Evolutionary conservation across 177 flowering plant species (phyloP), one percentile per base, ranked within the genome.

Genomic region (Vitis hybrid): DNA sequence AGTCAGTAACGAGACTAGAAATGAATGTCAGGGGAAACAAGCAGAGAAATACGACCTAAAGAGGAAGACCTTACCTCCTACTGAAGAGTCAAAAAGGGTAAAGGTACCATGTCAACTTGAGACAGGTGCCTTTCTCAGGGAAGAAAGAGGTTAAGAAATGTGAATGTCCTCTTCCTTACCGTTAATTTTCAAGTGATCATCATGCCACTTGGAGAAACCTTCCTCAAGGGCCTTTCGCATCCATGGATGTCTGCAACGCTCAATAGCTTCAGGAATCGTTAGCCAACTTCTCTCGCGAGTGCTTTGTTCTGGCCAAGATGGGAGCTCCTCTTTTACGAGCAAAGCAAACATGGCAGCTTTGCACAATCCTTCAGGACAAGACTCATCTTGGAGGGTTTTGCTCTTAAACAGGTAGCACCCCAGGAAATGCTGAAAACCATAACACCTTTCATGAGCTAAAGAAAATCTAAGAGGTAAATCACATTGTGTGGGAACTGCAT

Each of bases 301-400:
- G 68, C 80, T 82, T 73, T 86, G 80, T 34, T 88, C 91, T 4
- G 91, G 91, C 91, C 91, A 88, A 2, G 72, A 78, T 10, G 68
- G 62, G 6, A 86, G 85, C 73, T 86, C 88, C 71, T 86, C 91
- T 65, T 74, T 84, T 67, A 88, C 91, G 17, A 78, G 76, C 88
- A 88, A 77, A 11, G 87, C 84, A 68, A 76, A 88, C 83, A 86
- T 80, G 21, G 85, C 81, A 45, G 91, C 89, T 74, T 77, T 86
- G 60, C 91, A 88, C 63, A 79, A 61, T 18, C 91, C 91, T 73
- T 84, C 84, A 3, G 89, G 86, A 39, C 88, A 76, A 23, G 19
- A 86, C 71, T 84, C 88, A 45, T 88, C 91, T 68, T 80, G 86
- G 9, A 75, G 86, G 48, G 88, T 88, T 70, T 88, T 86, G 84